Conservation (phyloP, 129 eudicot genomes). For the Artemisia tridentata region DNA sequence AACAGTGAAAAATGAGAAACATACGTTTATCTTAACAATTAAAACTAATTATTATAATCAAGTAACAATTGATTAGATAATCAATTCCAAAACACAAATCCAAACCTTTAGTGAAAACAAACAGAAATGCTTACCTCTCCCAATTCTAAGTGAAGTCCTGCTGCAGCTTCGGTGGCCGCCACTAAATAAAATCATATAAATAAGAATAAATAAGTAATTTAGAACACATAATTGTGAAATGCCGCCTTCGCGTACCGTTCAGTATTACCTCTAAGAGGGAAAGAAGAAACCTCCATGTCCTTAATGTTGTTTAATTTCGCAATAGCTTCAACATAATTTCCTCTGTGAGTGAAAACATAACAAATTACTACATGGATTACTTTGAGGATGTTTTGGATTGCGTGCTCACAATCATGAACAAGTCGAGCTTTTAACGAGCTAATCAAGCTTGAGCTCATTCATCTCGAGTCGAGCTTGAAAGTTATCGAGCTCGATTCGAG, state of each 20-base stretch:
- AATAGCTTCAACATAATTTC: constrained; percentile 61
- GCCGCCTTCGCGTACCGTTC: background rate
- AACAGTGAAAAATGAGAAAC: too few species aligned
- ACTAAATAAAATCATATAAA: constrained; percentile 37
- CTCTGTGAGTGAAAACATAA: constrained; percentile 37
- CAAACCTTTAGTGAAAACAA: background rate
- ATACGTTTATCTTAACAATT: background rate
- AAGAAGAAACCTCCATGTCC: constrained; percentile 43
- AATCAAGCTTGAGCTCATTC: too few species aligned
- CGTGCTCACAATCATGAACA: too few species aligned
- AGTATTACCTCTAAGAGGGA: constrained; percentile 59
- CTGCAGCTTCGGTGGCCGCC: constrained; percentile 79
- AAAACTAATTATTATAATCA: too few species aligned
- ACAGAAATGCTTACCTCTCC: constrained; percentile 44
- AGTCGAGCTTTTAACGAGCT: too few species aligned
- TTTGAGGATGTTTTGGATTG: background rate
- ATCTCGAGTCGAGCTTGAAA: too few species aligned
- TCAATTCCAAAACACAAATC: too few species aligned
- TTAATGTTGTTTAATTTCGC: constrained; percentile 50
- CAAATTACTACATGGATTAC: background rate
- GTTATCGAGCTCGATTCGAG: too few species aligned
- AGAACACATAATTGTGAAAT: background rate
- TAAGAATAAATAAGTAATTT: background rate
- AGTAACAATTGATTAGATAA: too few species aligned
- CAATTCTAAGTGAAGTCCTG: constrained; percentile 63